These are phyloP conservation scores for Cercospora sp. DNA, from an alignment of 2,329 filamentous ascomycete genomes.

Conservation along the genomic window DNA sequence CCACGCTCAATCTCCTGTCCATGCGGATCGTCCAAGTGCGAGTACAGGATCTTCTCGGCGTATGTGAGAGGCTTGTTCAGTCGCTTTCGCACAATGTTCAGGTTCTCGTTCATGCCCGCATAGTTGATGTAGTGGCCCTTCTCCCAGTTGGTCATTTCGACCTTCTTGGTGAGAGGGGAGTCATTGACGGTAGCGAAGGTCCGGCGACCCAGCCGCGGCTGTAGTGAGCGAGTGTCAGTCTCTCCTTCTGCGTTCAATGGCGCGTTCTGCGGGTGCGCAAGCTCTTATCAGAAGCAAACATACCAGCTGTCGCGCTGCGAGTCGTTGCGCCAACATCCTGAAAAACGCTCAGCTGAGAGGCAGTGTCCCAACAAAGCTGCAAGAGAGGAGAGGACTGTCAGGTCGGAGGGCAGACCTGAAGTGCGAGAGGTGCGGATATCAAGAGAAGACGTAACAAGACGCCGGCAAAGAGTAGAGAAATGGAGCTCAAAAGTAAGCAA, in stretches of 20 bases:
- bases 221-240: slow-evolving; percentile 25
- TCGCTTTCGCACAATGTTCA: slow-evolving; percentile 81
- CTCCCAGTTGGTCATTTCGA: slow-evolving; percentile 97
- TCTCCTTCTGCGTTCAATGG: slow-evolving; percentile 12
- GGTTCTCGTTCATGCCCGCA: slow-evolving; percentile 97
- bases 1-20: slow-evolving; percentile 95
- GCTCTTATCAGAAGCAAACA: slow-evolving; percentile 30
- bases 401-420: slow-evolving; percentile 29
- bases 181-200: slow-evolving; percentile 82
- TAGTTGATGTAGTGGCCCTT: slow-evolving; percentile 98
- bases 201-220: slow-evolving; percentile 52
- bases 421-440: slow-evolving; percentile 19
- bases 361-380: slow-evolving; percentile 19
- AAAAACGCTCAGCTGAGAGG: slow-evolving; percentile 27
- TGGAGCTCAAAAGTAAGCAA: slow-evolving; percentile 14
- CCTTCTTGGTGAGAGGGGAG: slow-evolving; percentile 87
- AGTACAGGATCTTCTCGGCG: slow-evolving; percentile 99
- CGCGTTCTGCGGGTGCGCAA: slow-evolving; percentile 6
- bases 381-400: slow-evolving; percentile 22
- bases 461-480: slow-evolving; percentile 23
- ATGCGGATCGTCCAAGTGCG: slow-evolving; percentile 95
- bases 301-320: slow-evolving; percentile 45
- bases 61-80: slow-evolving; percentile 83
- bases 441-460: slow-evolving; percentile 21
- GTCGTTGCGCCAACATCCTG: slow-evolving; percentile 42